Evolutionary conservation across 495 filamentous ascomycete species (phyloP), one percentile per base, ranked within the genome.

Genomic region (Lentithecium fluviatile): DNA sequence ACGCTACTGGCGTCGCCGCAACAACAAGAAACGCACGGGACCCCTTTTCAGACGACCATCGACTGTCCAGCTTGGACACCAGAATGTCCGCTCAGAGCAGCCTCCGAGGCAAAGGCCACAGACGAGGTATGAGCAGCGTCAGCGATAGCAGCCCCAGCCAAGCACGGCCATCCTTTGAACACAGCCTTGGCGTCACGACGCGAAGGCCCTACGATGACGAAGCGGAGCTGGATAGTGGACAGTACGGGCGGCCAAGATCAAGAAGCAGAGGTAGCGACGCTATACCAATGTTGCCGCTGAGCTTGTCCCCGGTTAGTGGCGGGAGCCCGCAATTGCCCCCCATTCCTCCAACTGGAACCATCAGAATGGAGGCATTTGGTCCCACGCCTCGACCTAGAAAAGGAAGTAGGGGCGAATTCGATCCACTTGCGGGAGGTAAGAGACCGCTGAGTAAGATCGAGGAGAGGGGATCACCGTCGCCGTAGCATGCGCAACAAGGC

Each of bases 61-160:
- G n/a, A n/a, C n/a, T n/a, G n/a, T n/a, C n/a, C n/a, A n/a, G n/a
- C n/a, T n/a, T n/a, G n/a, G 29, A 15, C 5, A 4, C 4, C 4
- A 13, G 3, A 3, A 43, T 43, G 15, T 21, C 43, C n/a, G 21
- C 11, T 2, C 17, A 38, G 13, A 13, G 20, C 4, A 40, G 55
- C 20, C 1, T 40, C 1, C 8, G 19, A 29, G 45, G 43, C 1
- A 10, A 29, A 6, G 55, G 55, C 13, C 55, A 58, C n/a, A n/a
- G 55, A n/a, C 25, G 55, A 25, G 55, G 55, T 15, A 58, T 49
- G 55, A 49, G 45, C 45, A 58, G 45, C 25, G 32, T 42, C 29
- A 58, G 55, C 55, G 32, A 58, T 15, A 45, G 8, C 12, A 25
- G 45, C 8, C 46, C 55, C 7, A 42, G 40, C 5, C n/a, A 32